These are phyloP conservation scores for Claviceps arundinis DNA, from an alignment of 2,329 filamentous ascomycete genomes.

Conservation along the genomic window DNA sequence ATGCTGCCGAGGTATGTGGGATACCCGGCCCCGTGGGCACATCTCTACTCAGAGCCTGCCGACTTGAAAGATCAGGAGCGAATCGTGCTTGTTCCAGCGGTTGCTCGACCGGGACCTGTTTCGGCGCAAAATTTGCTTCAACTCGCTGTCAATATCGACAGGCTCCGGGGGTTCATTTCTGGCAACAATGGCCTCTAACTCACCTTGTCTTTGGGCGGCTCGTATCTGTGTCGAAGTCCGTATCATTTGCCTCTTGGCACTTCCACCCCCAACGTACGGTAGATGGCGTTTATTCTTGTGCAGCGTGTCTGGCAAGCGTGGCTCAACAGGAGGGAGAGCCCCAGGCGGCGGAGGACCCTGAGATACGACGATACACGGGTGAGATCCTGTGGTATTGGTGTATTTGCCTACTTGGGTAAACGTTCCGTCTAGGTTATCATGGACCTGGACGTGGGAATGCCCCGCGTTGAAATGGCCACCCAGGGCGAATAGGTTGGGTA, in stretches of 20 bases:
- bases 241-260: not conserved
- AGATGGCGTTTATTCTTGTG: not conserved
- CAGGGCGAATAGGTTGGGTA: conserved; percentile 12
- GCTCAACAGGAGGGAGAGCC: conserved; percentile 6
- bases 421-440: conserved; percentile 29
- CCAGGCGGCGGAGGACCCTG: conserved; percentile 10
- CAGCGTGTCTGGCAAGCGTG: not conserved
- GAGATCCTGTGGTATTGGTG: conserved; percentile 9
- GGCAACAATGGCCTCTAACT: not conserved
- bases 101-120: too few species aligned
- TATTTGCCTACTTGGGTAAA: conserved; percentile 18
- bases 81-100: not conserved
- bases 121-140: too few species aligned
- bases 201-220: not conserved
- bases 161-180: not conserved
- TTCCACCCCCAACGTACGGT: not conserved
- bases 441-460: conserved; percentile 17
- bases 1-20: not conserved
- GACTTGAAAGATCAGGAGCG: not conserved
- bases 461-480: conserved; percentile 14
- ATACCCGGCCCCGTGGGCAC: not conserved
- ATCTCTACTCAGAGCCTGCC: not conserved
- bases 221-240: not conserved
- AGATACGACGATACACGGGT: conserved; percentile 18
- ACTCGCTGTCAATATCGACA: not conserved